Conservation (phyloP, 306 rosid species). For the Psophocarpus tetragonolobus region DNA sequence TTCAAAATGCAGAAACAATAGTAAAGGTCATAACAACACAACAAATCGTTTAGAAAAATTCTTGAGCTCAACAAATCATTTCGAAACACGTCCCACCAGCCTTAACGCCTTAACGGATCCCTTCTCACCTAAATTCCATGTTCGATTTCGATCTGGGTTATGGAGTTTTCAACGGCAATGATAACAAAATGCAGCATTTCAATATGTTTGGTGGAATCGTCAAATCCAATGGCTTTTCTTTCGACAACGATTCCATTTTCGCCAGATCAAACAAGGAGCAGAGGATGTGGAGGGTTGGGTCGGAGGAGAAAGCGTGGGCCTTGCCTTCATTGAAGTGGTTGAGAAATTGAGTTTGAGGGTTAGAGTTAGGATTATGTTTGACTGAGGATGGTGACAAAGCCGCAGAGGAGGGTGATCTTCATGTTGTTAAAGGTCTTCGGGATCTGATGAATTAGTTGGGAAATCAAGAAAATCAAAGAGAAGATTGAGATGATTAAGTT, state of each 20-base stretch:
- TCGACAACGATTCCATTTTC: slow-evolving; percentile 63
- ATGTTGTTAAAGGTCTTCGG: no score
- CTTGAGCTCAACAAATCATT: slow-evolving; percentile 43
- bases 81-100: slow-evolving; percentile 43
- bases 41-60: neutral
- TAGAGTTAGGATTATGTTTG: no score
- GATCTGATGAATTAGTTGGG: no score
- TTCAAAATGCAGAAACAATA: neutral
- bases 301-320: no score
- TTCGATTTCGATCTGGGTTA: slow-evolving; percentile 41
- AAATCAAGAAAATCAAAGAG: no score
- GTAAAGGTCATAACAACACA: neutral
- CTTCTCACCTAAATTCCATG: slow-evolving; percentile 39
- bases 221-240: slow-evolving; percentile 36
- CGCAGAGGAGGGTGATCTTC: no score
- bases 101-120: slow-evolving; percentile 37
- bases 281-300: no score
- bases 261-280: no score
- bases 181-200: slow-evolving; percentile 29
- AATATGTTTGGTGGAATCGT: slow-evolving; percentile 48
- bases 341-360: no score
- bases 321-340: no score
- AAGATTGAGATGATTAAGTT: no score
- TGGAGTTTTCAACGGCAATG: slow-evolving; percentile 10
- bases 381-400: no score